Percentiles rank a stretch among this genome's conserved stretches.
Conservation (phyloP, 805 yeast species). For the Cyberlindnera sargentensis region DNA sequence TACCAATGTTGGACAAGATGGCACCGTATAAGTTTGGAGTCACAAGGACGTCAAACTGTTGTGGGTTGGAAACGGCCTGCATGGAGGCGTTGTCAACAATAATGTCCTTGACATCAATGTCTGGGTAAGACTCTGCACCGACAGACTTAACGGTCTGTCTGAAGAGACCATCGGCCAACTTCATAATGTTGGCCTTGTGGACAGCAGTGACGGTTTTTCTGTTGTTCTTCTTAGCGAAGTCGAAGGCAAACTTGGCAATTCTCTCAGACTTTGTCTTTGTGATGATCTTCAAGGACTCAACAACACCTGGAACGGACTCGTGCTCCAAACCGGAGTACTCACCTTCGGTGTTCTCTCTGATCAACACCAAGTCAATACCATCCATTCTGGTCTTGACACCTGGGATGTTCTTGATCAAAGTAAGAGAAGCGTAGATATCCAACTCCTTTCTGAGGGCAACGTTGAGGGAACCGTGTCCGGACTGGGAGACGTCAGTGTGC, state of each 20-base stretch:
- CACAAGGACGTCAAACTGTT: conserved; percentile 95
- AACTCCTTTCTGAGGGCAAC: conserved; percentile 95
- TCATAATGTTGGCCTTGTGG: conserved; percentile 99
- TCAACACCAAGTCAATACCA: conserved; percentile 86
- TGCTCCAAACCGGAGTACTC: conserved; percentile 98
- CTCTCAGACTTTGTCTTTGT: conserved; percentile 94
- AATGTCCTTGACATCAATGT: conserved; percentile 78
- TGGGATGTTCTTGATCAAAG: conserved; percentile 87
- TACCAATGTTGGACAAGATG: conserved; percentile 95
- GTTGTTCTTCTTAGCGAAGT: conserved; percentile 87
- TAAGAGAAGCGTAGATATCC: conserved; percentile 91
- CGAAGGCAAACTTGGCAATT: conserved; percentile 95
- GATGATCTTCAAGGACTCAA: conserved; percentile 91
- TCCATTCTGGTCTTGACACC: conserved; percentile 89
- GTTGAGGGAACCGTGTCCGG: conserved; percentile 79
- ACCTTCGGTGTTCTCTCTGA: conserved; percentile 98
- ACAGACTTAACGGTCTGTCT: conserved; percentile 87
- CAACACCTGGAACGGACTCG: conserved; percentile 95
- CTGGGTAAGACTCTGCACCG: conserved; percentile 80
- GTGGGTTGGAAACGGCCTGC: conserved; percentile 98
- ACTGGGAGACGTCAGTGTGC: conserved; percentile 79
- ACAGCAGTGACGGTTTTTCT: conserved; percentile 92
- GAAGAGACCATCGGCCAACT: conserved; percentile 96
- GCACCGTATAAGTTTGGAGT: conserved; percentile 98
- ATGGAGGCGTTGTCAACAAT: conserved; percentile 98